Percentiles rank a stretch among this genome's conserved stretches.
These are phyloP conservation scores for Starmerella stigmatis DNA, from an alignment of 805 yeast genomes.

Conservation along the genomic window DNA sequence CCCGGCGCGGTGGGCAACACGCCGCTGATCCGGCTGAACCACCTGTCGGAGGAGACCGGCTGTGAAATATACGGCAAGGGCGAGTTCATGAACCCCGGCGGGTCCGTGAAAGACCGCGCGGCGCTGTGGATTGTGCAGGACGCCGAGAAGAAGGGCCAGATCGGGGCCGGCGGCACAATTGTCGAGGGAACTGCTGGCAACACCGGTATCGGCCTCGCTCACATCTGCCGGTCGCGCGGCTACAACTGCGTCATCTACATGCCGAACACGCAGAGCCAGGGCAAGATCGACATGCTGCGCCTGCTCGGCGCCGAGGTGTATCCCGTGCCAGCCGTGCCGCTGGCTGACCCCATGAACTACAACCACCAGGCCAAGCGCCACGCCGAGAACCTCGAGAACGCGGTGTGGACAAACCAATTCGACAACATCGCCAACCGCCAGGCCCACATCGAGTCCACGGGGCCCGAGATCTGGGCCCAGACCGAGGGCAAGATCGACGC, in stretches of 20 bases:
- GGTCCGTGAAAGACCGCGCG: conserved; percentile 84
- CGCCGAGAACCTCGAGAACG: conserved; percentile 64
- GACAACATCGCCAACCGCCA: conserved; percentile 81
- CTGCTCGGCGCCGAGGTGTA: conserved; percentile 75
- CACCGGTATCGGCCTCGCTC: conserved; percentile 89
- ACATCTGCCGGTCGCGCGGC: conserved; percentile 64
- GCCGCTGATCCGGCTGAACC: conserved; percentile 58
- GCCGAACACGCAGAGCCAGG: conserved; percentile 82
- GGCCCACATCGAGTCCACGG: conserved; percentile 82
- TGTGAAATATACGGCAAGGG: conserved; percentile 81
- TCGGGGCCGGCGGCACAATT: conserved; percentile 70
- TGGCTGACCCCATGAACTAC: conserved; percentile 70
- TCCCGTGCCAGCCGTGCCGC: conserved; percentile 83
- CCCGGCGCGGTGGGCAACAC: conserved; percentile 89
- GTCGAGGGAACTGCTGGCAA: conserved; percentile 94
- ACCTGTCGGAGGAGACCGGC: conserved; percentile 47
- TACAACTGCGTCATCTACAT: conserved; percentile 78
- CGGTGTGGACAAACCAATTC: conserved; percentile 89
- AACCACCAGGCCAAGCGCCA: conserved; percentile 80
- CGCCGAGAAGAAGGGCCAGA: conserved; percentile 52
- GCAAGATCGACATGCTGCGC: conserved; percentile 63
- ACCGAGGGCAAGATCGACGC: conserved; percentile 68
- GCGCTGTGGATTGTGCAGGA: conserved; percentile 67
- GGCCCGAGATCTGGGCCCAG: conserved; percentile 88
- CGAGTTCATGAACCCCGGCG: conserved; percentile 89